phyloP scores from a whole-genome alignment of 495 filamentous ascomycete species.

The Terfezia claveryi region DNA sequence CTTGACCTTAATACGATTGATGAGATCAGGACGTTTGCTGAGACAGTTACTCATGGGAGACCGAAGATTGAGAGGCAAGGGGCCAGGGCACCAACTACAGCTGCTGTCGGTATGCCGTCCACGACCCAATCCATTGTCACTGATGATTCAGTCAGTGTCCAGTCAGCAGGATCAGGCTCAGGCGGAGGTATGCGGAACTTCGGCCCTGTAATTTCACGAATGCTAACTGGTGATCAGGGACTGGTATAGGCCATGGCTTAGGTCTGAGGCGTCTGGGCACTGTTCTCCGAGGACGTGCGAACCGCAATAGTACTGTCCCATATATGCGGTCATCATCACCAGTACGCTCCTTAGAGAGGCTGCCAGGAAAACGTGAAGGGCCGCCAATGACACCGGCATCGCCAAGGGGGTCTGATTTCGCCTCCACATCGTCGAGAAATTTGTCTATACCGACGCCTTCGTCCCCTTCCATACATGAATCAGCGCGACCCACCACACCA shows the following conservation, averaged over 20 bases:
- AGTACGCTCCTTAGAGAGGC: slow-evolving; percentile 4
- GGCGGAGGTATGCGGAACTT: slow-evolving; percentile 18
- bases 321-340: slow-evolving; percentile 16
- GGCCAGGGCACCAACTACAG: slow-evolving; percentile 25
- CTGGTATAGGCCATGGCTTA: slow-evolving; percentile 9
- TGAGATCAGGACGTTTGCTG: slow-evolving; percentile 72
- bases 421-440: neutral
- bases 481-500: neutral
- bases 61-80: slow-evolving; percentile 16
- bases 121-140: slow-evolving; percentile 19
- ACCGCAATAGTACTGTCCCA: slow-evolving; percentile 16
- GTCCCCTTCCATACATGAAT: neutral
- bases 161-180: slow-evolving; percentile 22
- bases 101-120: slow-evolving; percentile 22
- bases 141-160: slow-evolving; percentile 21
- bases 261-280: slow-evolving; percentile 18
- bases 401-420: neutral
- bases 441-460: neutral
- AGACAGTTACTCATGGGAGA: slow-evolving; percentile 25
- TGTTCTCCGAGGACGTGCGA: slow-evolving; percentile 14
- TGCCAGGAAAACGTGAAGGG: neutral
- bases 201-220: slow-evolving; percentile 6
- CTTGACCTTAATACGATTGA: slow-evolving; percentile 71
- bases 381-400: neutral
- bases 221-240: slow-evolving; percentile 19